Evolutionary conservation across 73 alveolate species (phyloP), one percentile per base, ranked within the genome.

Genomic region (Stentor coeruleus): DNA sequence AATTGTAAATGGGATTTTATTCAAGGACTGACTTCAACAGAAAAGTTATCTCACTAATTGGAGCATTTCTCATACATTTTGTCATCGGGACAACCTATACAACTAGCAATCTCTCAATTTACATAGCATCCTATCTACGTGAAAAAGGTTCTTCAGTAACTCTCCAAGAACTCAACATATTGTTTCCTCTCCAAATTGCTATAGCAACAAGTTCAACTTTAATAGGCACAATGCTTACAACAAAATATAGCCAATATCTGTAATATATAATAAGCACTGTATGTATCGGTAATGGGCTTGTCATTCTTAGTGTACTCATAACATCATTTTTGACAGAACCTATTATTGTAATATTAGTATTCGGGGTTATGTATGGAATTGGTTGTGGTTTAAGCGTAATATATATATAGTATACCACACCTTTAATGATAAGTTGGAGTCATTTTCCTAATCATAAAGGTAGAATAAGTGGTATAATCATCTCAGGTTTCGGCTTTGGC

Each of bases 401-500:
- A 6, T 49, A 49, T 11, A 49, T 20, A 11, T 20, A 49, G 66
- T 75, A 75, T 38, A 75, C 72, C 15, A 38, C 31, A 37, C 59
- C 72, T 75, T 3, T 75, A 75, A 39, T 39, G 6, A 33, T 75
- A 75, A 66, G 83, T 35, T 75, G 83, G 72, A 40, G 74, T 2
- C 72, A 36, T 35, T 75, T 36, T 38, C 83, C 83, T 36, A 39
- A 38, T 2, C 28, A 15, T 0, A 75, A 75, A 38, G 83, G 83
- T 14, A 14, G 28, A 2, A 39, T 75, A 39, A 75, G 74, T n/a
- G 83, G 83, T 14, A 15, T 75, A 20, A 37, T 38, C 6, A 14
- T 75, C 6, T 75, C 59, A 39, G 59, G 59, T 75, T 39, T 39
- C 39, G 83, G 83, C 20, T 38, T 75, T n/a, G 83, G 83, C 6